Percentiles rank a stretch among this genome's conserved stretches.
Evolutionary conservation across 768 basidiomycete species (phyloP).

Genomic region (Lentinula sp.): DNA sequence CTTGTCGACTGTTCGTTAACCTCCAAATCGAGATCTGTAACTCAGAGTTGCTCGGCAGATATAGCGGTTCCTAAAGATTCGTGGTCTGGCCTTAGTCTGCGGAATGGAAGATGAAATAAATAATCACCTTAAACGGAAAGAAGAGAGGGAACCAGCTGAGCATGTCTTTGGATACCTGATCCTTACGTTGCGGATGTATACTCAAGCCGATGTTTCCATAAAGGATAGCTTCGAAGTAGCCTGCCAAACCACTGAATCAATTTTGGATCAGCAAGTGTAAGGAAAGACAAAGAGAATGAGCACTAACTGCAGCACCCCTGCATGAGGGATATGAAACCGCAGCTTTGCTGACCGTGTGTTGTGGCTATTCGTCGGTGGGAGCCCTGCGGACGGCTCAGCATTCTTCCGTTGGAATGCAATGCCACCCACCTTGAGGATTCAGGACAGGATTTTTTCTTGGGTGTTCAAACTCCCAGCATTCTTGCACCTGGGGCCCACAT

Average conservation of each 20-base stretch:
- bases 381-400: constrained; percentile 39
- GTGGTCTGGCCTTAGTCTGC: neutral
- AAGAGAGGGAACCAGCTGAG: constrained; percentile 98
- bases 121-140: constrained; percentile 82
- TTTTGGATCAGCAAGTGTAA: neutral
- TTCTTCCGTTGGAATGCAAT: neutral
- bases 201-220: constrained; percentile 89
- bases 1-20: constrained; percentile 78
- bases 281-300: neutral
- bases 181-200: constrained; percentile 88
- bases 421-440: constrained; percentile 57
- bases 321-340: constrained; percentile 90
- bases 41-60: constrained; percentile 89
- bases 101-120: neutral
- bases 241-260: constrained; percentile 67
- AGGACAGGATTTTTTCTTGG: constrained; percentile 76
- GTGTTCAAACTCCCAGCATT: constrained; percentile 98
- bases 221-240: constrained; percentile 93
- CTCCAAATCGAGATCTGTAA: constrained; percentile 94
- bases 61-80: constrained; percentile 74
- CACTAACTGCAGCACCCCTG: constrained; percentile 74
- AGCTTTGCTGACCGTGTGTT: constrained; percentile 85
- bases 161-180: constrained; percentile 90
- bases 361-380: constrained; percentile 93
- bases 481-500: constrained; percentile 83